Base-by-base conservation (phyloP, 345 rosid genomes). In the Citrus cavaleriei region DNA sequence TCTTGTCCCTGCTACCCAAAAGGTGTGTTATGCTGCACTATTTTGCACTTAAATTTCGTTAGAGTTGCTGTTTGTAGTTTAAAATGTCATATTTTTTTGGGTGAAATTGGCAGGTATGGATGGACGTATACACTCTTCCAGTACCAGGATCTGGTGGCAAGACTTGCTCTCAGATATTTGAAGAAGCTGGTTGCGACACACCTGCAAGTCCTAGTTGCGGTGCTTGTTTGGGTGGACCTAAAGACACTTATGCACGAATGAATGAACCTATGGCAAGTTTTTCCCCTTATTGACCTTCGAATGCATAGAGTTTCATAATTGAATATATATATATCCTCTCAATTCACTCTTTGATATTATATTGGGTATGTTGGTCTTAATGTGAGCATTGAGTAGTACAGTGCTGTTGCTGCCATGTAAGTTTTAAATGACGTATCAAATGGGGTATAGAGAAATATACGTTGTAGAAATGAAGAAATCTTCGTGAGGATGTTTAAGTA, bases 161-260 rank as follows among this genome's bases (percentile, higher is more conserved):
- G 85, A 96, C 99, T 6, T 93, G 97, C 83, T 91, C 98, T 14
- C 97, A 93, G 90, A 94, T 96, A 84, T 96, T 96, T 19, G 98
- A 94, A 87, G 98, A 94, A 87, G 98, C 95, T 68, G 99, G 99
- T 46, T 96, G 99, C 62, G 99, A 96, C 86, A 89, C 98, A 6
- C 99, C 98, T 70, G 84, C 98, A 35, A 96, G 93, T 84, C 98
- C 99, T 79, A 88, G 93, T 79, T 96, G 99, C 80, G 98, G 95
- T 79, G 99, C 99, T 66, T 96, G 99, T 81, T 86, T 96, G 91
- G 99, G 99, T 81, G 97, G 99, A 79, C 99, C 99, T 46, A 75
- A 81, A 80, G 99, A 96, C 83, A 96, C 98, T 60, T 94, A 94
- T 77, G 98, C 98, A 25, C 97, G 98, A 30, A 81, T 96, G 90